phyloP scores from a whole-genome alignment of 2,329 filamentous ascomycete species.

The Alternaria sp. region DNA sequence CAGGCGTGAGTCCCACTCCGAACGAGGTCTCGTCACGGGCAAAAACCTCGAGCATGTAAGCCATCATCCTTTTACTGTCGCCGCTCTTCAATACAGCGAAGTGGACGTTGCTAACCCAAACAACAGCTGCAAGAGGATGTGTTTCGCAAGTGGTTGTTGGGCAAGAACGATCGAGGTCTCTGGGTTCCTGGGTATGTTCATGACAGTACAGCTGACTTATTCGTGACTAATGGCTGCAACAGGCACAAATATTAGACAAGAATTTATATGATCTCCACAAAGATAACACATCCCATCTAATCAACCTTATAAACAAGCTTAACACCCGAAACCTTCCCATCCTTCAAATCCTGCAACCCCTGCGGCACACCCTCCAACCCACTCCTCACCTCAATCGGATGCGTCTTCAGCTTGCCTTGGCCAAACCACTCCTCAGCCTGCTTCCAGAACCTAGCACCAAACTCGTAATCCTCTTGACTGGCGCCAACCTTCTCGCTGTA shows the following conservation, averaged over 20 bases:
- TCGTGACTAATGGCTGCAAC: background rate
- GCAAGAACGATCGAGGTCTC: background rate
- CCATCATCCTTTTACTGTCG: background rate
- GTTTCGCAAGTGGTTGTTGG: background rate
- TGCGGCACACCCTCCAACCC: slow-evolving; percentile 40
- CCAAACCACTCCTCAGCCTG: slow-evolving; percentile 30
- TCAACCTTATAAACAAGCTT: slow-evolving; percentile 43
- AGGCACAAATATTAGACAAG: background rate
- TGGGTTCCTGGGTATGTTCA: background rate
- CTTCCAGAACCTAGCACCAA: slow-evolving; percentile 35
- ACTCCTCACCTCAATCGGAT: slow-evolving; percentile 35
- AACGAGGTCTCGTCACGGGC: background rate
- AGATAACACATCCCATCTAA: background rate
- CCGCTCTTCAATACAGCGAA: background rate
- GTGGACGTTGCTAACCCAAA: background rate
- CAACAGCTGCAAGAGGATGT: background rate
- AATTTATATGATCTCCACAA: background rate
- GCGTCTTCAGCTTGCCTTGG: slow-evolving; percentile 41
- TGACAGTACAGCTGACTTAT: background rate
- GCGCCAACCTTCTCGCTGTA: slow-evolving; percentile 41
- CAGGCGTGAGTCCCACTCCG: background rate
- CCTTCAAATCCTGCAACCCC: slow-evolving; percentile 41
- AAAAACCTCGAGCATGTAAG: background rate
- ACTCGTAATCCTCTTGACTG: slow-evolving; percentile 35
- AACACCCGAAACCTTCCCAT: slow-evolving; percentile 41